Evolutionary conservation across 2,329 filamentous ascomycete species (phyloP), one percentile per base, ranked within the genome.

Genomic region (Cryphonectria parasitica): DNA sequence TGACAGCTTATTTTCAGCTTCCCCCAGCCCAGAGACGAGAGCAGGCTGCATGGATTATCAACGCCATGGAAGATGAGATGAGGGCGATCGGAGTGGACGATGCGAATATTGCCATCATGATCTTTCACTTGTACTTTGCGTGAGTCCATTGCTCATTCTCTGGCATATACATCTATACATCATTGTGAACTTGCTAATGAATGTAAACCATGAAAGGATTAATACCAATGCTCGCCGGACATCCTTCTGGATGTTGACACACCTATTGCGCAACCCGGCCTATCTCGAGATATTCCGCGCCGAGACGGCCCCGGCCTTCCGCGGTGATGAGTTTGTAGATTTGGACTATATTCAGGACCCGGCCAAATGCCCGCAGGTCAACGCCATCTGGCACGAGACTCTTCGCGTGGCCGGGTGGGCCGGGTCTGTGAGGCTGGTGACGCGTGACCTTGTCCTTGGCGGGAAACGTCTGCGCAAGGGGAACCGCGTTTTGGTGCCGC

Each of bases 301-400:
- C 0, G 77, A 78, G 66, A 78, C 75, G 0, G 73, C 68, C 0
- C n/a, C 74, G 2, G 74, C 77, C 8, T 75, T 78, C 68, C 25
- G n/a, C 0, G 65, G 74, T 0, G 73, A 75, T n/a, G 77, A 78
- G 19, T 77, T 79, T 8, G 76, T 82, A 22, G 75, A 78, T 17
- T 69, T 75, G 25, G 58, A 75, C n/a, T 78, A 76, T 70, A 79
- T 80, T 28, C 76, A 77, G 1, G 78, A 81, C 69, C 22, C 68
- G 1, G 15, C 39, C 1, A 34, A 67, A 6, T 77, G 76, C 71
- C 77, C 74, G 2, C 49, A 60, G 4, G 63, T 78, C 7, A 72
- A 78, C 34, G 69, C 71, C 25, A 70, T 76, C 31, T 78, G 77
- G 76, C 68, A 75, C 60, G 77, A 79, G 70, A 76, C 75, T 4